Base-by-base conservation (phyloP, 176 grass and related monocot genomes). In the Aegilops speltoides region DNA sequence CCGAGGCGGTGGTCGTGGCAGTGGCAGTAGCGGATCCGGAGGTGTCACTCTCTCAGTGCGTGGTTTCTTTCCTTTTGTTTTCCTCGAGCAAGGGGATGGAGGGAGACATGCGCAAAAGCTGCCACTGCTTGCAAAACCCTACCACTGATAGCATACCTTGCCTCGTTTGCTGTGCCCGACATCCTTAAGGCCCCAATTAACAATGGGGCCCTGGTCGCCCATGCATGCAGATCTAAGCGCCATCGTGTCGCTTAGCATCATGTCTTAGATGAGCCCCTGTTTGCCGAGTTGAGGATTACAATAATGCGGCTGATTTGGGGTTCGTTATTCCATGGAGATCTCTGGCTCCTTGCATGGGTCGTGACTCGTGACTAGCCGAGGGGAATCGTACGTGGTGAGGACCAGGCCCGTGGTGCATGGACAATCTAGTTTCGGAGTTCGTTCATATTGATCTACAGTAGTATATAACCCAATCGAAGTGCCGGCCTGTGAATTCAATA, bases 51-150 rank as follows among this genome's bases (percentile, higher is more conserved):
- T 56, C 89, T 86, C 83, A 70, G 86, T 93, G 88, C 82, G 45
- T 23, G 25, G 41, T 83, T 50, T 86, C 52, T 68, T 86, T 90
- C 86, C 59, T 22, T 64, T 84, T 37, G 8, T 73, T 85, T 74
- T 84, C 74, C 77, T 84, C 68, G 68, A 91, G 38, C 81, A 56
- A 34, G 25, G 74, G 40, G 64, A 40, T 56, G 10, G 62, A 84
- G 76, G 91, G 90, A 79, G 97, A 99, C 97, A 99, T 86, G 97
- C 92, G 93, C 87, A 90, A 99, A 99, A 99, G 92, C 87, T 89
- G 94, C 94, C 87, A 99, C 90, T 94, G 90, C 91, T 92, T 73
- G 32, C 87, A 88, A 86, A 87, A 87, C 76, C 45, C 11, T 66
- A 17, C 10, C 0, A 33, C 16, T 33, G 45, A 14, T 4, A 56